Conservation (phyloP, 306 rosid genomes). For the Phaseolus lunatus region DNA sequence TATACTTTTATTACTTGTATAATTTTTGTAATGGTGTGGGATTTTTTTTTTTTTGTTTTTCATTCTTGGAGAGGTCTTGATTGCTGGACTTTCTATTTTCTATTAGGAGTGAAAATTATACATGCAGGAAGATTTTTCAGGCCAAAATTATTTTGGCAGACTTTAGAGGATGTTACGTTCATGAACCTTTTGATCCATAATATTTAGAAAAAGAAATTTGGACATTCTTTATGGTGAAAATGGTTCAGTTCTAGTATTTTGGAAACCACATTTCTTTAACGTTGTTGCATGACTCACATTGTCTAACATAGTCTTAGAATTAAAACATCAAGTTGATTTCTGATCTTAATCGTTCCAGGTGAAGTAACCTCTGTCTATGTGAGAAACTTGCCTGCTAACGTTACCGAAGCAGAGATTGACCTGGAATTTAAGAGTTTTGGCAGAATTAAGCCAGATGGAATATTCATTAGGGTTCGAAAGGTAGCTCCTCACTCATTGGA, state of each 20-base stretch:
- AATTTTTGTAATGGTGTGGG: constrained; percentile 16
- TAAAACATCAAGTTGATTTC: constrained; percentile 43
- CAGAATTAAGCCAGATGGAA: constrained; percentile 80
- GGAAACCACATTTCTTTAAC: constrained; percentile 18
- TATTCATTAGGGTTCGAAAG: constrained; percentile 84
- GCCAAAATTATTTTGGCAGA: constrained; percentile 10
- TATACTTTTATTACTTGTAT: constrained; percentile 9
- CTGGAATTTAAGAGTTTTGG: constrained; percentile 83
- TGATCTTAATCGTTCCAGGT: constrained; percentile 56
- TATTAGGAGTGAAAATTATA: background rate
- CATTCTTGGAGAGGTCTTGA: constrained; percentile 5
- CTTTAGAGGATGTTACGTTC: constrained; percentile 3
- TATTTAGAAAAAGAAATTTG: background rate
- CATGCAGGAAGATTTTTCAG: background rate
- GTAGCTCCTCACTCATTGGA: constrained; percentile 48
- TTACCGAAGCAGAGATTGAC: constrained; percentile 84
- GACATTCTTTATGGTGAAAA: constrained; percentile 9
- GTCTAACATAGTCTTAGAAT: constrained; percentile 12
- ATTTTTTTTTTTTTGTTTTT: background rate
- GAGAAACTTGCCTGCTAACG: constrained; percentile 81
- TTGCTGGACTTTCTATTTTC: constrained; percentile 6
- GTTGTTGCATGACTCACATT: background rate
- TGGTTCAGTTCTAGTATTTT: background rate
- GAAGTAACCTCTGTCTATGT: constrained; percentile 94
- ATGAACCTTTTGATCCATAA: constrained; percentile 9